Conservation (phyloP, 768 basidiomycete species). For the Leccinum incarnatum region DNA sequence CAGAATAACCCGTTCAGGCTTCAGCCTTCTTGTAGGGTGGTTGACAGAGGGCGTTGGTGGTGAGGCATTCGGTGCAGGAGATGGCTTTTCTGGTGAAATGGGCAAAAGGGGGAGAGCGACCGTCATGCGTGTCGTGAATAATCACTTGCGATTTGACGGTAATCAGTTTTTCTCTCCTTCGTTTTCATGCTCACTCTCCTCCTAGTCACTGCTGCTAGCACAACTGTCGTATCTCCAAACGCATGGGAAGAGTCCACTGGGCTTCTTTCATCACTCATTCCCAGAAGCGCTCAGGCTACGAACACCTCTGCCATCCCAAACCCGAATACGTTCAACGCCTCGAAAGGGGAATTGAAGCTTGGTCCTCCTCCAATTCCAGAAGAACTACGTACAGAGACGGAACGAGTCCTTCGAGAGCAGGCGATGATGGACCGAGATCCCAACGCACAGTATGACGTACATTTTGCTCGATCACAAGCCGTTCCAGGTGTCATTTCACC, state of each 20-base stretch:
- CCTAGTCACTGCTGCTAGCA: constrained; percentile 68
- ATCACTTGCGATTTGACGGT: constrained; percentile 91
- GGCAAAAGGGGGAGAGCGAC: constrained; percentile 85
- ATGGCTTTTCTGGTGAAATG: constrained; percentile 76
- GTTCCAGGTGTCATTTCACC: constrained; percentile 61
- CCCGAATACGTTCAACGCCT: constrained; percentile 70
- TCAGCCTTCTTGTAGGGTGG: constrained; percentile 92
- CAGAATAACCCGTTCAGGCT: constrained; percentile 87
- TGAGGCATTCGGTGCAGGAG: constrained; percentile 75
- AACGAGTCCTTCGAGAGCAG: constrained; percentile 77
- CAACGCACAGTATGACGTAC: constrained; percentile 61
- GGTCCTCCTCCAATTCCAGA: constrained; percentile 79
- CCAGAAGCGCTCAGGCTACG: constrained; percentile 50
- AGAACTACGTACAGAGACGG: constrained; percentile 77
- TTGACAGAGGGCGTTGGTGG: constrained; percentile 89
- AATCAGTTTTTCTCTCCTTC: constrained; percentile 18
- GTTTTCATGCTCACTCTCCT: constrained; percentile 20
- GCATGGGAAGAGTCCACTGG: constrained; percentile 89
- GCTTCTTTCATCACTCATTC: constrained; percentile 73
- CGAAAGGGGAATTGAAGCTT: constrained; percentile 78
- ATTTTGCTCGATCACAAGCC: constrained; percentile 48
- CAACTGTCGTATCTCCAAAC: constrained; percentile 57
- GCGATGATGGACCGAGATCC: constrained; percentile 72
- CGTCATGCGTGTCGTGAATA: constrained; percentile 93
- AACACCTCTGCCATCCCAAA: constrained; percentile 45